These are phyloP conservation scores for Dentiscutata heterogama DNA, from an alignment of 371 early-diverging fungal species.

Conservation along the genomic window DNA sequence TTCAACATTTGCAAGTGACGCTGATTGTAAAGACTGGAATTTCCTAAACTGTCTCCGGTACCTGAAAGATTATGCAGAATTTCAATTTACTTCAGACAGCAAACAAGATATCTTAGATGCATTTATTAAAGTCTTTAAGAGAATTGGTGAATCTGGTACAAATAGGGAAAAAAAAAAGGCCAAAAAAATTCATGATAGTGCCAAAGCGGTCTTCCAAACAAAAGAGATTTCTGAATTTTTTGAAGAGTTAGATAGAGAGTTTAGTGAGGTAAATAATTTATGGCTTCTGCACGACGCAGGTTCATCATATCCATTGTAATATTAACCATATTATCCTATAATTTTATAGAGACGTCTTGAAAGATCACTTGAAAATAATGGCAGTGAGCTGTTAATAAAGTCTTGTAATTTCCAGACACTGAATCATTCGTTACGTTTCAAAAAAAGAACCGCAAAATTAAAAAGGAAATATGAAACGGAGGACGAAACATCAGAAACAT, in stretches of 20 bases:
- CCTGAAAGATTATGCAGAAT: slow-evolving; percentile 27
- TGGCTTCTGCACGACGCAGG: background rate
- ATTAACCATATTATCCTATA: background rate
- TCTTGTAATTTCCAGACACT: slow-evolving; percentile 33
- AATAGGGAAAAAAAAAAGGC: slow-evolving; percentile 30
- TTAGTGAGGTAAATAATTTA: slow-evolving; percentile 25
- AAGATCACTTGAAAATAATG: slow-evolving; percentile 15
- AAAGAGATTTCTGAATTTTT: slow-evolving; percentile 41
- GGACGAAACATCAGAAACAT: background rate
- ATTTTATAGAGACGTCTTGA: slow-evolving; percentile 30
- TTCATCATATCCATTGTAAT: slow-evolving; percentile 6
- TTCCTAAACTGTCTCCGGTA: slow-evolving; percentile 35
- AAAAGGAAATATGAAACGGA: background rate
- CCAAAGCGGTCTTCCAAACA: background rate
- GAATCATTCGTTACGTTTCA: slow-evolving; percentile 10
- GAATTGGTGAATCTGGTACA: slow-evolving; percentile 17
- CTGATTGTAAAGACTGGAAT: slow-evolving; percentile 42
- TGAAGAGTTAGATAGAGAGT: slow-evolving; percentile 24
- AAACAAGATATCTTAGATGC: slow-evolving; percentile 41
- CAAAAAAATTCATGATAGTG: slow-evolving; percentile 29
- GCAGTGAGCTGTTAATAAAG: slow-evolving; percentile 34
- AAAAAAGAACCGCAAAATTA: background rate
- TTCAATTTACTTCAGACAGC: slow-evolving; percentile 44
- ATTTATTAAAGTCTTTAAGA: slow-evolving; percentile 31
- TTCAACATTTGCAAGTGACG: background rate